phyloP scores from a whole-genome alignment of 352 stramenopile genomes.

The Globisporangium canariense region DNA sequence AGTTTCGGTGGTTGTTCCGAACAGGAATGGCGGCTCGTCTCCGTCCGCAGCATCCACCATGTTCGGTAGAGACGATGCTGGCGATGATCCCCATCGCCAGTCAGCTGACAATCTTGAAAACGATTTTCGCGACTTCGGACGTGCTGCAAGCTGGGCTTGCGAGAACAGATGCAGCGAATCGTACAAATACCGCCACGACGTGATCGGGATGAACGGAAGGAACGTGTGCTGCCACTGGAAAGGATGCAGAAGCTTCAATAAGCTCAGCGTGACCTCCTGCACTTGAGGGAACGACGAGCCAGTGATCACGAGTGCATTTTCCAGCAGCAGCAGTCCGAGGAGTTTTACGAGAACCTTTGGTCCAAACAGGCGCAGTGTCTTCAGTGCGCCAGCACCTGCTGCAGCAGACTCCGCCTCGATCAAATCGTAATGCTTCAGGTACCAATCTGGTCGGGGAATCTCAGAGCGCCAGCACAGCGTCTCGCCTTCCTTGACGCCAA shows the following conservation, averaged over 20 bases:
- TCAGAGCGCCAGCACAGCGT: conserved; percentile 57
- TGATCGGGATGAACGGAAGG: conserved; percentile 66
- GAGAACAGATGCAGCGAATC: conserved; percentile 59
- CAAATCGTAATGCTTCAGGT: conserved; percentile 56
- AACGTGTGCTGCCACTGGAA: conserved; percentile 83
- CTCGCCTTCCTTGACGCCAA: conserved; percentile 45
- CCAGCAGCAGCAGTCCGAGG: conserved; percentile 60
- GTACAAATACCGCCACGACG: conserved; percentile 68
- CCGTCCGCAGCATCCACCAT: conserved; percentile 1
- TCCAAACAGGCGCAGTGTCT: conserved; percentile 58
- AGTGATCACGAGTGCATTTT: conserved; percentile 74
- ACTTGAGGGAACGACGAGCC: conserved; percentile 70
- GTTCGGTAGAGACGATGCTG: conserved; percentile 1
- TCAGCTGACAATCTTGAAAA: conserved; percentile 56
- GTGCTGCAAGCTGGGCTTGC: conserved; percentile 43
- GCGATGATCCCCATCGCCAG: conserved; percentile 47
- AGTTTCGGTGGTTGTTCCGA: conserved; percentile 62
- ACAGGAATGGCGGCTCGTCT: conserved; percentile 59
- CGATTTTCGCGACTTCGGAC: conserved; percentile 54
- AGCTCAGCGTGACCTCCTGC: conserved; percentile 65
- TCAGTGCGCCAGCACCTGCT: conserved; percentile 38
- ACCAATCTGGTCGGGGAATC: conserved; percentile 74
- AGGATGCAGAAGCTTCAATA: conserved; percentile 72
- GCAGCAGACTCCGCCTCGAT: conserved; percentile 43
- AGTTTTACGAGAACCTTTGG: conserved; percentile 73